Evolutionary conservation across 352 stramenopile genomes (phyloP).

Genomic region (Pythium sukuiense): DNA sequence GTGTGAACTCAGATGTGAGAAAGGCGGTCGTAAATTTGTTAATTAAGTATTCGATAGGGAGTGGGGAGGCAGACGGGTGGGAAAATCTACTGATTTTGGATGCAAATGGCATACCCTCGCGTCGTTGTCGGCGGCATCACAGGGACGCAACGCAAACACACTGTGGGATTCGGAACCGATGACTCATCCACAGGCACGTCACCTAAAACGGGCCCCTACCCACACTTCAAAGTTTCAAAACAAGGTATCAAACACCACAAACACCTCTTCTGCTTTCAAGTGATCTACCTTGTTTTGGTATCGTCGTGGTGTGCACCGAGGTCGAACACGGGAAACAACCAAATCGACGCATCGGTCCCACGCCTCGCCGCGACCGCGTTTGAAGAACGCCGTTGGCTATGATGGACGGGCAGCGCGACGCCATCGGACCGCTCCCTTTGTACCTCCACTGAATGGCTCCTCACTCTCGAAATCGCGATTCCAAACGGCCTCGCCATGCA

Average conservation of each 20-base stretch:
- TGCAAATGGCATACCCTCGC: too few species aligned
- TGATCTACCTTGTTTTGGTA: constrained; percentile 1
- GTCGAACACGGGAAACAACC: neutral
- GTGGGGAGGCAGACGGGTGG: too few species aligned
- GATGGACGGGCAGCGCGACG: neutral
- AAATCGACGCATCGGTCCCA: neutral
- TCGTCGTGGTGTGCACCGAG: neutral
- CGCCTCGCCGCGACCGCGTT: too few species aligned
- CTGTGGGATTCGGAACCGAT: too few species aligned
- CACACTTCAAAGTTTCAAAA: neutral
- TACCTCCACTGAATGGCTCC: neutral
- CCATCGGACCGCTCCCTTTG: too few species aligned
- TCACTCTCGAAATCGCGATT: neutral
- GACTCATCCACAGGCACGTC: neutral
- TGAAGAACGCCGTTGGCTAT: neutral
- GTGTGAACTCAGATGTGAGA: too few species aligned
- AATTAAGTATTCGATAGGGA: too few species aligned
- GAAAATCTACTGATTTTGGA: too few species aligned
- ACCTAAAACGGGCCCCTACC: neutral
- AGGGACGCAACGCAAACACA: too few species aligned
- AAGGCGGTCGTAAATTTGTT: too few species aligned
- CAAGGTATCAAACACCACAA: neutral
- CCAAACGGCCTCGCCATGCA: constrained; percentile 1
- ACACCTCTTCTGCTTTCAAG: neutral
- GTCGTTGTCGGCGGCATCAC: too few species aligned